A percentile compares a stretch with the other conserved stretches of the same genome.
Conservation (phyloP, 495 filamentous ascomycete genomes). For the Talaromyces nanjingensis region DNA sequence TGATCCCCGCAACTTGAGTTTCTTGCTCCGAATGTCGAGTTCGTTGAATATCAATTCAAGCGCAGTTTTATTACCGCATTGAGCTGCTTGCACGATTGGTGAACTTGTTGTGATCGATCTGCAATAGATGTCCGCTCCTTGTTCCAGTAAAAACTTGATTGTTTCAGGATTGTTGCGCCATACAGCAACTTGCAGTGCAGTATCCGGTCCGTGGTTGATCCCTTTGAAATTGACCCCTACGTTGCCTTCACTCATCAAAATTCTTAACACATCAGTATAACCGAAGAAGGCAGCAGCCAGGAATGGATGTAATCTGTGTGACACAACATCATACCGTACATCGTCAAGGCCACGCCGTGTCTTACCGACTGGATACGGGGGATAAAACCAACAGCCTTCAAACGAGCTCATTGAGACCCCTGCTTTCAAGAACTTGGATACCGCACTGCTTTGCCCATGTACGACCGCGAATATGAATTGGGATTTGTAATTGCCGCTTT, state of each 20-base stretch:
- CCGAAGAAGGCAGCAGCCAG: conserved; percentile 2
- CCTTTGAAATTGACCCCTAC: not conserved
- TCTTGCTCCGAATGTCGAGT: not conserved
- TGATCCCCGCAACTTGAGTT: not conserved
- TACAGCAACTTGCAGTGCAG: conserved; percentile 1
- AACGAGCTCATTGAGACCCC: conserved; percentile 6
- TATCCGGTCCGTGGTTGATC: not conserved
- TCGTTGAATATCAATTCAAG: conserved; percentile 1
- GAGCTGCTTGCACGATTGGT: not conserved
- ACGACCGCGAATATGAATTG: not conserved
- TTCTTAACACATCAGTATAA: not conserved
- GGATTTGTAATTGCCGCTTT: not conserved
- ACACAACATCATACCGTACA: not conserved
- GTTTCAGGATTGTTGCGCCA: not conserved
- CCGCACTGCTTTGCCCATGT: not conserved
- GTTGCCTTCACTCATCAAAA: not conserved
- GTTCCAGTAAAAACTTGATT: not conserved
- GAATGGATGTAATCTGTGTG: not conserved
- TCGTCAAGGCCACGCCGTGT: not conserved
- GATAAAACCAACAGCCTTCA: not conserved
- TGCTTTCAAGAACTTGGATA: conserved; percentile 8
- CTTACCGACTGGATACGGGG: not conserved
- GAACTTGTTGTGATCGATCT: not conserved
- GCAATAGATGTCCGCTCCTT: conserved; percentile 3
- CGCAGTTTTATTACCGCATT: not conserved